Base-by-base conservation (phyloP, 345 rosid species). In the Bruguiera gymnorhiza region DNA sequence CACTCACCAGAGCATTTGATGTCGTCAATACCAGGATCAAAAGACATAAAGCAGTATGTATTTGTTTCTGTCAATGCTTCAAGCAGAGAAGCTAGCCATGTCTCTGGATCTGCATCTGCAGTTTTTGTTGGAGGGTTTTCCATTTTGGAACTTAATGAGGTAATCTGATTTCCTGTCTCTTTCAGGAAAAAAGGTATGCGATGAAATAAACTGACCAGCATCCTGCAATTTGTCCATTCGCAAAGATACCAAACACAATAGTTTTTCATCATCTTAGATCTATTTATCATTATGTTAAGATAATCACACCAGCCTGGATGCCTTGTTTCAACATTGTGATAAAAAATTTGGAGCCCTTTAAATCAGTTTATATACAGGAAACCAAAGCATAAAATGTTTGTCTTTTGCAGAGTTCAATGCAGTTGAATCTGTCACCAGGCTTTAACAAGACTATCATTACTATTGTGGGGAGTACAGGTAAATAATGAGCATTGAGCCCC, bases 121-220 rank as follows among this genome's bases (percentile, higher is more conserved):
- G 82, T 88, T 80, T 89, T 93, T 73, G 68, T 89, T 55, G 96
- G 98, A 73, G 98, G 98, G 59, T 93, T 93, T 78, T 85, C 97
- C 60, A 78, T 93, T 66, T 24, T 82, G 80, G 89, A 83, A 68
- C 79, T 82, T 83, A 82, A 72, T 69, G 79, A 88, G 97, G 98
- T 93, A 75, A 81, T 70, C 37, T 63, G 36, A 65, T 75, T 69
- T 24, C 48, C 23, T 4, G 43, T 43, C 37, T 63, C 30, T 24
- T 7, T 34, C 5, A 36, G 27, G 67, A 57, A 13, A 46, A 29
- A 60, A 46, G 11, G 19, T 8, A 29, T 46, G 53, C 23, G 19
- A 32, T 39, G 8, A 21, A 37, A 57, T 39, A 24, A 53, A 48
- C 19, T 10, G 48, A 29, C 30, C 65, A 43, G 65, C 32, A 7